A percentile compares a stretch with the other conserved stretches of the same genome.
These are phyloP conservation scores for Exophiala aquamarina DNA, from an alignment of 2,329 filamentous ascomycete genomes.

Conservation along the genomic window DNA sequence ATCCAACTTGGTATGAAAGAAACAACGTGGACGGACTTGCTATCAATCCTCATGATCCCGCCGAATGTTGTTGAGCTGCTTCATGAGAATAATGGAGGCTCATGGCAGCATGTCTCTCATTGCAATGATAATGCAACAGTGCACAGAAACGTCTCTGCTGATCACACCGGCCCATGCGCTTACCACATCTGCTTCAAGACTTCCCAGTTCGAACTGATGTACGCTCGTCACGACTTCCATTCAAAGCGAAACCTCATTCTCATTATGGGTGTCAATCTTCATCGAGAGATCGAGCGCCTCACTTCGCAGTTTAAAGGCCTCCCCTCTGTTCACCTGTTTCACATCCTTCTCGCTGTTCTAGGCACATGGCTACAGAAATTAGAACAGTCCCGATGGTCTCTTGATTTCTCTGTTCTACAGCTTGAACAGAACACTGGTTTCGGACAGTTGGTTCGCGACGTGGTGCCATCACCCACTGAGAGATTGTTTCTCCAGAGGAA, in stretches of 20 bases:
- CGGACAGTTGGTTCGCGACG: neutral
- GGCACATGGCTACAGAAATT: neutral
- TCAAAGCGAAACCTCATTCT: conserved; percentile 3
- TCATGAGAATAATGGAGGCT: conserved; percentile 8
- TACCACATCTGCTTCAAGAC: conserved; percentile 8
- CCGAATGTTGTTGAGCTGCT: conserved; percentile 1
- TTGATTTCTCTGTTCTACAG: conserved; percentile 1
- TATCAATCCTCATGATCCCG: conserved; percentile 1
- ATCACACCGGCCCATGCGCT: neutral
- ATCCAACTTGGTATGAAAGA: neutral
- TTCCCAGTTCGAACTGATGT: conserved; percentile 1
- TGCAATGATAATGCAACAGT: neutral
- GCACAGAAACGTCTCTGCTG: neutral
- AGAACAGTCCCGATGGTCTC: conserved; percentile 1
- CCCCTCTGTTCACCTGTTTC: neutral
- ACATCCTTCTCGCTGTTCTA: conserved; percentile 3
- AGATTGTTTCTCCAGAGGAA: conserved; percentile 1
- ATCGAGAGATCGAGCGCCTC: neutral
- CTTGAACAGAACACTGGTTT: conserved; percentile 5
- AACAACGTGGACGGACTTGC: neutral
- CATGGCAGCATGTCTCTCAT: neutral
- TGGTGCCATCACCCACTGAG: neutral
- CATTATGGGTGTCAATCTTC: neutral
- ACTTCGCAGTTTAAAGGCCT: neutral
- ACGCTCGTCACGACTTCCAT: conserved; percentile 7